Evolutionary conservation across 176 grass and related monocot species (phyloP).

Genomic region (Dactylis glomerata): DNA sequence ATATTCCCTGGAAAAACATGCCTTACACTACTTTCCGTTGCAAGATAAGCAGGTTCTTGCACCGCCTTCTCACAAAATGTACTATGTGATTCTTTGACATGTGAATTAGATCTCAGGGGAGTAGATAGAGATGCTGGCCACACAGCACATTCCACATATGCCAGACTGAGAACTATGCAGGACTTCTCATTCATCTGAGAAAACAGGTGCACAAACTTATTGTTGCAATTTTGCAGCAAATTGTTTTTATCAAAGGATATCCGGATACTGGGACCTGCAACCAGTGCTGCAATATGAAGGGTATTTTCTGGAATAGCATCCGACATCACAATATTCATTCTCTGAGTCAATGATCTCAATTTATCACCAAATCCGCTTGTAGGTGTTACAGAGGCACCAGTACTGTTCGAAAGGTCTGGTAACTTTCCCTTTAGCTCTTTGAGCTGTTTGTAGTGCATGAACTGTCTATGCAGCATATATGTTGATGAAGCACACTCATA

Average conservation of each 20-base stretch:
- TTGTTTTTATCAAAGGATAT: slow-evolving; percentile 48
- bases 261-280: slow-evolving; percentile 52
- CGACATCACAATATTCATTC: slow-evolving; percentile 31
- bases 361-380: slow-evolving; percentile 28
- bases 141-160: slow-evolving; percentile 49
- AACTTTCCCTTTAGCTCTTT: slow-evolving; percentile 34
- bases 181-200: slow-evolving; percentile 34
- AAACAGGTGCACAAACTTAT: slow-evolving; percentile 10
- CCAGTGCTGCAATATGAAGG: slow-evolving; percentile 46
- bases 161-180: slow-evolving; percentile 47
- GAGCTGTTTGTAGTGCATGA: slow-evolving; percentile 40
- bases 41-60: slow-evolving; percentile 13
- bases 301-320: slow-evolving; percentile 46
- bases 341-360: slow-evolving; percentile 36
- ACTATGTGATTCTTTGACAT: slow-evolving; percentile 21
- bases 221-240: slow-evolving; percentile 22
- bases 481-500: slow-evolving; percentile 47
- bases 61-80: slow-evolving; percentile 35
- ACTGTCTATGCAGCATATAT: slow-evolving; percentile 39
- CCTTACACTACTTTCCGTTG: slow-evolving; percentile 28
- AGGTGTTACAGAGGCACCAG: slow-evolving; percentile 26
- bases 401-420: slow-evolving; percentile 3
- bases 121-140: slow-evolving; percentile 48
- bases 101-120: slow-evolving; percentile 37
- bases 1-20: slow-evolving; percentile 40